Conservation (phyloP, 352 stramenopile genomes). For the Chrysophaeum taylorii region DNA sequence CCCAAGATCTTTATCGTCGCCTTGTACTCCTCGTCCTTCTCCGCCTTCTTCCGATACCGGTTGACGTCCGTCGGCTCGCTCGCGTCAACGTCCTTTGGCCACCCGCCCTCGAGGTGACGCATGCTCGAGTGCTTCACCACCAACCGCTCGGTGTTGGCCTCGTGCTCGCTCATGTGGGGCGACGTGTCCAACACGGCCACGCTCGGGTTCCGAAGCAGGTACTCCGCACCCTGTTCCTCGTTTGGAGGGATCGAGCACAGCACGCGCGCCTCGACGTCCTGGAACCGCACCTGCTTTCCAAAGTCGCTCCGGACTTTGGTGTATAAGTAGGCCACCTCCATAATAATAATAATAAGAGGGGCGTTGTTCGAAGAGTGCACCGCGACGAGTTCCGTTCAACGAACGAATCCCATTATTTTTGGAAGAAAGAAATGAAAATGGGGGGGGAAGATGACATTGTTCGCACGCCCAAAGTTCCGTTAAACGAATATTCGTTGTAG, state of each 20-base stretch:
- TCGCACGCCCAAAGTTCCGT: no score
- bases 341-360: no score
- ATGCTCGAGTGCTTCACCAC: constrained; percentile 83
- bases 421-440: no score
- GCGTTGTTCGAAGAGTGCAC: no score
- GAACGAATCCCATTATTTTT: no score
- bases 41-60: constrained; percentile 88
- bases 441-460: no score
- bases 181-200: constrained; percentile 68
- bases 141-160: constrained; percentile 82
- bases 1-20: constrained; percentile 79
- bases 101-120: constrained; percentile 85
- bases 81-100: constrained; percentile 91
- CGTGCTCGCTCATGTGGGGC: constrained; percentile 74
- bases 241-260: constrained; percentile 72
- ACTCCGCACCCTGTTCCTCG: constrained; percentile 70
- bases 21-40: constrained; percentile 94
- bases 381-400: no score
- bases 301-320: constrained; percentile 80
- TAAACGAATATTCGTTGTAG: no score
- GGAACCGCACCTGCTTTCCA: constrained; percentile 78
- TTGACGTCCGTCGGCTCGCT: constrained; percentile 89
- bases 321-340: constrained; percentile 76
- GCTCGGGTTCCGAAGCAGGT: constrained; percentile 69
- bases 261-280: constrained; percentile 69